Evolutionary conservation across 352 stramenopile species (phyloP).

Genomic region (Globisporangium sylvaticum): DNA sequence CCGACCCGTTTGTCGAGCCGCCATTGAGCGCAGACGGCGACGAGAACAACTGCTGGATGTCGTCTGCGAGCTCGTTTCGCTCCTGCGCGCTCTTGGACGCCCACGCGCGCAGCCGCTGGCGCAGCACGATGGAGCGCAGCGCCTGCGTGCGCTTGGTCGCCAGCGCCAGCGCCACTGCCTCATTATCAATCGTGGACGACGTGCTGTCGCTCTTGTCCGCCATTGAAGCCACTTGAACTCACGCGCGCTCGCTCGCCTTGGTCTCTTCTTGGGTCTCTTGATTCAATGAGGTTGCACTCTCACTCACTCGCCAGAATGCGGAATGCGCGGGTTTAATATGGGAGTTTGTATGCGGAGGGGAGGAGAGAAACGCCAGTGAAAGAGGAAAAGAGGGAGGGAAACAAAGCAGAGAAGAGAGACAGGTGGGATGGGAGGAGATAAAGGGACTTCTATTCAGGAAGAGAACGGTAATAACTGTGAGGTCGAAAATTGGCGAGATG

Average conservation of each 20-base stretch:
- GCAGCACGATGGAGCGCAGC: conserved; percentile 42
- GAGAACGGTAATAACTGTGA: background rate
- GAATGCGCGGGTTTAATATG: conserved; percentile 9
- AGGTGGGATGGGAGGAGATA: background rate
- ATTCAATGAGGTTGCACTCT: background rate
- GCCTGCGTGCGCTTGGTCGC: conserved; percentile 20
- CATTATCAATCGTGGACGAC: background rate
- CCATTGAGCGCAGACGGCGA: conserved; percentile 24
- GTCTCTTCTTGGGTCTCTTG: background rate
- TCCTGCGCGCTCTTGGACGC: conserved; percentile 55
- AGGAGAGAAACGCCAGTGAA: background rate
- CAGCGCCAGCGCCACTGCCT: background rate
- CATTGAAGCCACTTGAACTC: conserved; percentile 3
- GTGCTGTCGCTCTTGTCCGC: background rate
- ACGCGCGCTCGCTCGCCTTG: background rate
- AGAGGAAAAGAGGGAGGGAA: conserved; percentile 1
- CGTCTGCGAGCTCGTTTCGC: conserved; percentile 42
- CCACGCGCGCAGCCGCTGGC: conserved; percentile 51
- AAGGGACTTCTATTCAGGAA: background rate
- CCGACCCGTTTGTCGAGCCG: background rate
- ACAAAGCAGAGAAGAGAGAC: background rate
- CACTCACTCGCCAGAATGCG: background rate
- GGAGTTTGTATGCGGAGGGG: conserved; percentile 7
- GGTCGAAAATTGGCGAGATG: background rate
- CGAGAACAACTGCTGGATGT: conserved; percentile 60